Evolutionary conservation across 768 basidiomycete species (phyloP), one percentile per base, ranked within the genome.

Genomic region (Boletus edulis): DNA sequence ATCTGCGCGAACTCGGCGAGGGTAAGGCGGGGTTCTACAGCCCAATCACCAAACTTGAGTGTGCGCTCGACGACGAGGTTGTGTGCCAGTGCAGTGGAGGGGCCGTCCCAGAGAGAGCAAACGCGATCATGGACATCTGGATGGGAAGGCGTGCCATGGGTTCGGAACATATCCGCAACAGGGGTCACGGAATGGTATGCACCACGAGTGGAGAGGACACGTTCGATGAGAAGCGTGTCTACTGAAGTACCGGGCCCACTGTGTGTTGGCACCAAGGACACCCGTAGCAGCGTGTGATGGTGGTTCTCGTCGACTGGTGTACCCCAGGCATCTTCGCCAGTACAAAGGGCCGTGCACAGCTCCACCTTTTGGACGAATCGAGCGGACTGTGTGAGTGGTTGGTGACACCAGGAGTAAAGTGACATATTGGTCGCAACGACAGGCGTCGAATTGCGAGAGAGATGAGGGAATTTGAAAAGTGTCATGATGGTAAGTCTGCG

Each of bases 141-240:
- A 34, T 58, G 52, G 32, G 56, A 47, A 4, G 54, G 18, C 0
- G 50, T 50, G 0, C 56, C 54, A 0, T 48, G 38, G 0, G 15
- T 6, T 1, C 40, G 40, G 1, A 54, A 46, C 3, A 13, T 14
- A 12, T 46, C 48, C 3, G 5, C 0, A 15, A 56, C 38, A 14
- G 48, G 53, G 22, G 53, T 46, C 3, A 56, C 62, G 3, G 42
- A 52, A 12, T 61, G 59, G 37, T 46, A 37, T 6, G 37, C 31
- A 14, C 56, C 60, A 5, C 15, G 22, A 0, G 52, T 46, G 12
- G 63, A 59, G n/a, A 65, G 53, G 22, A 65, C 51, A 4, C 63
- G 59, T 44, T 64, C 63, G 10, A 65, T 24, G 14, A 64, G 46
- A 1, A 59, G 14, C 0, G 46, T 44, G 7, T 59, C 54, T 6